These are phyloP conservation scores for Trapa bicornis DNA, from an alignment of 345 rosid species.

Conservation along the genomic window DNA sequence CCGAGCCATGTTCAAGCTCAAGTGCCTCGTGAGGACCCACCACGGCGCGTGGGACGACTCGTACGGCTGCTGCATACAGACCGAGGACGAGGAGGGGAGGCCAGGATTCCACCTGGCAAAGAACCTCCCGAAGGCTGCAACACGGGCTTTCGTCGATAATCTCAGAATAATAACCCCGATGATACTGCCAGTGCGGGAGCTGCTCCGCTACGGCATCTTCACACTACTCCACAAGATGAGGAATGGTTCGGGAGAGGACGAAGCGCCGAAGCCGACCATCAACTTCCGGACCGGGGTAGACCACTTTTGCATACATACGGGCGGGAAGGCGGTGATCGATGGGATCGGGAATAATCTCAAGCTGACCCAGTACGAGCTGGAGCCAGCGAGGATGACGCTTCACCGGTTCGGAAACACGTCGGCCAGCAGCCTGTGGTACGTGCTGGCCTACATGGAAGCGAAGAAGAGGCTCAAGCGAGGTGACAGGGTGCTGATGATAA, in stretches of 20 bases:
- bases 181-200: not conserved
- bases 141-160: conserved; percentile 13
- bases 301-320: conserved; percentile 24
- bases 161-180: conserved; percentile 6
- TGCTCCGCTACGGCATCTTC: not conserved
- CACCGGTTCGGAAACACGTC: conserved; percentile 24
- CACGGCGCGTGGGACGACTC: conserved; percentile 15
- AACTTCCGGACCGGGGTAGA: conserved; percentile 18
- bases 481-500: conserved; percentile 15
- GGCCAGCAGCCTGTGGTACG: conserved; percentile 19
- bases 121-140: conserved; percentile 11
- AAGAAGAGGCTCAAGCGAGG: conserved; percentile 22
- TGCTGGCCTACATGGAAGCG: conserved; percentile 22
- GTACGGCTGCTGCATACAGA: conserved; percentile 10
- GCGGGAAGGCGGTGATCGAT: conserved; percentile 19
- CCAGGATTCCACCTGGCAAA: conserved; percentile 11
- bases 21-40: conserved; percentile 16
- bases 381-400: conserved; percentile 23
- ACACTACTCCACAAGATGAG: not conserved
- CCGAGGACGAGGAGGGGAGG: conserved; percentile 17
- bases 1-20: conserved; percentile 11
- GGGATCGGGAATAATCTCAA: conserved; percentile 11
- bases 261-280: not conserved
- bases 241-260: not conserved
- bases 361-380: conserved; percentile 13